Conservation (phyloP, 495 filamentous ascomycete species). For the Penicillium angulare region DNA sequence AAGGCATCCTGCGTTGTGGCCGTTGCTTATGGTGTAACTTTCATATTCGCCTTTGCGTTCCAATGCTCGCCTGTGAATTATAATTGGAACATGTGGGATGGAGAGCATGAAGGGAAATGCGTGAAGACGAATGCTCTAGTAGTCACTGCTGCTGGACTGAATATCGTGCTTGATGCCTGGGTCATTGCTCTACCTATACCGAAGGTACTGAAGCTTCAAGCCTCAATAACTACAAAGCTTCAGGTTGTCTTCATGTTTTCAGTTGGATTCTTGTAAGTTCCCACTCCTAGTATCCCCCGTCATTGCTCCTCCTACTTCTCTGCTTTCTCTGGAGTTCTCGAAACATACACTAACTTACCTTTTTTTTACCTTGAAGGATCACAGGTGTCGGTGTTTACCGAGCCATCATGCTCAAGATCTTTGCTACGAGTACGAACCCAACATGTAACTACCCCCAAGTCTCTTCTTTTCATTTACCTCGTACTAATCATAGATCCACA, state of each 20-base stretch:
- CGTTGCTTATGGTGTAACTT: slow-evolving; percentile 26
- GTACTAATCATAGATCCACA: not conserved
- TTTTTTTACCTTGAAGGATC: slow-evolving; percentile 6
- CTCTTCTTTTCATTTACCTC: not conserved
- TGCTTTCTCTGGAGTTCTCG: not conserved
- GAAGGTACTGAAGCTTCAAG: slow-evolving; percentile 21
- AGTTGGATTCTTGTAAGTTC: slow-evolving; percentile 22
- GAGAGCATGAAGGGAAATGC: slow-evolving; percentile 29
- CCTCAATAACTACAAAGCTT: slow-evolving; percentile 13
- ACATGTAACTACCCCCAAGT: slow-evolving; percentile 11
- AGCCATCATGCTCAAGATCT: slow-evolving; percentile 10
- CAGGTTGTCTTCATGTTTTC: slow-evolving; percentile 22
- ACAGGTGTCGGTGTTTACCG: slow-evolving; percentile 20
- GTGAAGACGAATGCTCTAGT: slow-evolving; percentile 29
- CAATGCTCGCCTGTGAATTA: slow-evolving; percentile 36
- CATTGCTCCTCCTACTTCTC: no score
- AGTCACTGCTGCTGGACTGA: slow-evolving; percentile 30
- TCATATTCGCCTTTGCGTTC: slow-evolving; percentile 29
- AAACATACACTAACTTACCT: not conserved
- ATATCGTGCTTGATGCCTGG: slow-evolving; percentile 42
- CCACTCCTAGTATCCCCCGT: no score
- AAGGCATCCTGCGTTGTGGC: slow-evolving; percentile 25
- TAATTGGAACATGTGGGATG: slow-evolving; percentile 36
- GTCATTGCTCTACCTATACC: slow-evolving; percentile 39
- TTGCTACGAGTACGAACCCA: slow-evolving; percentile 19